Percentiles rank a stretch among this genome's conserved stretches.
phyloP scores from a whole-genome alignment of 2,329 filamentous ascomycete species.

The Raffaelea ambrosiae region DNA sequence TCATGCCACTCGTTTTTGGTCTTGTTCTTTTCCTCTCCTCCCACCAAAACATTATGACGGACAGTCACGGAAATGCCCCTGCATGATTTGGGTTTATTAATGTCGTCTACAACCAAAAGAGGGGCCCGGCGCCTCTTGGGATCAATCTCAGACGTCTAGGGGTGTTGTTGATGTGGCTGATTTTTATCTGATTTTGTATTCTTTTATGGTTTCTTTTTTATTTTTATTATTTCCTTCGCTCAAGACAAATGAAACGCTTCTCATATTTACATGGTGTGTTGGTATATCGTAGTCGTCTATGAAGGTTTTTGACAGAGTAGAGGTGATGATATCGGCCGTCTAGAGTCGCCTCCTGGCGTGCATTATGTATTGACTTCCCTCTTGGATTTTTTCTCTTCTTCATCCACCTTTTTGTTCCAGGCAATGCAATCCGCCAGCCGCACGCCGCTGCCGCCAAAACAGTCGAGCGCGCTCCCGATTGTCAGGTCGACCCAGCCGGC shows the following conservation, averaged over 20 bases:
- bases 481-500: slow-evolving; percentile 80
- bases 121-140: slow-evolving; percentile 12
- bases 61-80: slow-evolving; percentile 3
- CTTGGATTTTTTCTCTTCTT: no score
- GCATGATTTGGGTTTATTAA: slow-evolving; percentile 3
- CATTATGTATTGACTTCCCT: no score
- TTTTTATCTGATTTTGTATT: no score
- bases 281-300: not conserved
- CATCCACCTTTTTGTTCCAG: slow-evolving; percentile 64
- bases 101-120: slow-evolving; percentile 4
- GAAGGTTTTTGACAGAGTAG: not conserved
- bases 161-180: slow-evolving; percentile 4
- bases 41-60: slow-evolving; percentile 7
- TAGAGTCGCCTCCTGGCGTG: no score
- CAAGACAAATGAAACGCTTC: no score
- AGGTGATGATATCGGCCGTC: no score
- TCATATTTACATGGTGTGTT: not conserved
- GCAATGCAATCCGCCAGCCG: slow-evolving; percentile 80
- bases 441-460: slow-evolving; percentile 84
- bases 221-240: no score
- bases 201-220: no score
- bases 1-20: slow-evolving; percentile 5
- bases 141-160: slow-evolving; percentile 1
- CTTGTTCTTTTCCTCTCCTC: slow-evolving; percentile 14
- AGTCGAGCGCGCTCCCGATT: slow-evolving; percentile 91